Percentiles rank a stretch among this genome's conserved stretches.
phyloP scores from a whole-genome alignment of 805 yeast species.

The Sugiyamaella boreocaroliniensis region DNA sequence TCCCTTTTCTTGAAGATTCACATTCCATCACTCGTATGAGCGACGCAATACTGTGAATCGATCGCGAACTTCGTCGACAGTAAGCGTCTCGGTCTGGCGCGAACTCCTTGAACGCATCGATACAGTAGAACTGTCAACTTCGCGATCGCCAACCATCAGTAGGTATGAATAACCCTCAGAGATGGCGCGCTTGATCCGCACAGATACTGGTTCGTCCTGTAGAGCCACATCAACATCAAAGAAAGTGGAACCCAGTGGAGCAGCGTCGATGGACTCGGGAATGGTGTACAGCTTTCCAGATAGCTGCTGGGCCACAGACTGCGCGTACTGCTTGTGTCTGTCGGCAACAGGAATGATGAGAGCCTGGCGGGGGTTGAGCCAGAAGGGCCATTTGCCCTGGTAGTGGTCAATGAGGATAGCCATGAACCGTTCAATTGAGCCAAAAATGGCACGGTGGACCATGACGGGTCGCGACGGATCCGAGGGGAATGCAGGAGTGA shows the following conservation, averaged over 20 bases:
- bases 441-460: conserved; percentile 93
- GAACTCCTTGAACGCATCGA: conserved; percentile 58
- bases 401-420: conserved; percentile 87
- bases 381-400: conserved; percentile 94
- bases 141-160: conserved; percentile 83
- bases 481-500: conserved; percentile 31
- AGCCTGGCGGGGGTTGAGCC: conserved; percentile 92
- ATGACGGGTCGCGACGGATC: conserved; percentile 57
- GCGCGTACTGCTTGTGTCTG: conserved; percentile 50
- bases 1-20: too few relatives aligned
- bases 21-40: conserved; percentile 23
- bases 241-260: conserved; percentile 51
- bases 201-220: conserved; percentile 72
- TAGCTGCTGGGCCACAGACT: conserved; percentile 40
- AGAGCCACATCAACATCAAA: conserved; percentile 72
- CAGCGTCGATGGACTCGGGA: conserved; percentile 30
- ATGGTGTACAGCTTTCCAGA: conserved; percentile 19
- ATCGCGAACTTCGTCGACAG: conserved; percentile 44
- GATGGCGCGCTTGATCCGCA: conserved; percentile 72
- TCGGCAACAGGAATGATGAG: conserved; percentile 73
- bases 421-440: conserved; percentile 87
- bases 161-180: conserved; percentile 69
- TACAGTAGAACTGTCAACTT: conserved; percentile 50
- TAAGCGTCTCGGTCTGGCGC: conserved; percentile 38
- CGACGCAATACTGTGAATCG: conserved; percentile 53